These are phyloP conservation scores for Coniferiporia sulphurascens DNA, from an alignment of 1,284 basidiomycete species.

Conservation along the genomic window DNA sequence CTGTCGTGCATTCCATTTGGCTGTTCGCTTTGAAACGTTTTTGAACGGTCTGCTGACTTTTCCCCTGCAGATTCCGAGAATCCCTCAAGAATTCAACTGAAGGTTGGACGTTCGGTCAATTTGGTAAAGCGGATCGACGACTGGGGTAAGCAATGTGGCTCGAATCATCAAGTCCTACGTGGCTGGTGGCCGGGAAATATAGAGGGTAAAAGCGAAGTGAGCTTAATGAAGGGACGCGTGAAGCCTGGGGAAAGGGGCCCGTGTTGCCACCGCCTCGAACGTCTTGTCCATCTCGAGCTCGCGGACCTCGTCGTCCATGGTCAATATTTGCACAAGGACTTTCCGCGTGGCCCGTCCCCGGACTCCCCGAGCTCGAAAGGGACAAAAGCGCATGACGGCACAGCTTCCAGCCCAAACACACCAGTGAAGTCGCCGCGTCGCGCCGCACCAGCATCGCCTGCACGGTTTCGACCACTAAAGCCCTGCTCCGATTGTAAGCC, in stretches of 20 bases:
- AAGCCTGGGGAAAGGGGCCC: slow-evolving; percentile 48
- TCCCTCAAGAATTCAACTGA: slow-evolving; percentile 36
- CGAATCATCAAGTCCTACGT: slow-evolving; percentile 44
- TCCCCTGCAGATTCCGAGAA: slow-evolving; percentile 31
- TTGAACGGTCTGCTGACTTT: background rate
- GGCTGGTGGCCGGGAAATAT: slow-evolving; percentile 47
- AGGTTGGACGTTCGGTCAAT: slow-evolving; percentile 48
- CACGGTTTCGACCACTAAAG: background rate
- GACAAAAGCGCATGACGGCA: background rate
- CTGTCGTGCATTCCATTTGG: background rate
- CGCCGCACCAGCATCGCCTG: background rate
- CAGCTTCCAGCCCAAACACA: background rate
- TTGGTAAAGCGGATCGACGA: slow-evolving; percentile 53
- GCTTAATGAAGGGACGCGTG: slow-evolving; percentile 42
- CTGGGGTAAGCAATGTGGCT: slow-evolving; percentile 66
- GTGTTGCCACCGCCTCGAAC: slow-evolving; percentile 47
- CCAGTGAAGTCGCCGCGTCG: background rate
- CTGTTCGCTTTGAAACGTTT: background rate
- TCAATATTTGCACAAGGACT: slow-evolving; percentile 53
- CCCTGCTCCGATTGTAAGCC: slow-evolving; percentile 11
- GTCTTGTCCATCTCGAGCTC: slow-evolving; percentile 72
- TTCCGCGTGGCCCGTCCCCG: slow-evolving; percentile 25
- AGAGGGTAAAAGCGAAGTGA: slow-evolving; percentile 28
- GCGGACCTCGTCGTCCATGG: slow-evolving; percentile 54
- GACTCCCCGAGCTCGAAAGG: background rate